Evolutionary conservation across 1,139 yeast genomes (phyloP).

Genomic region (Diutina rugosa): DNA sequence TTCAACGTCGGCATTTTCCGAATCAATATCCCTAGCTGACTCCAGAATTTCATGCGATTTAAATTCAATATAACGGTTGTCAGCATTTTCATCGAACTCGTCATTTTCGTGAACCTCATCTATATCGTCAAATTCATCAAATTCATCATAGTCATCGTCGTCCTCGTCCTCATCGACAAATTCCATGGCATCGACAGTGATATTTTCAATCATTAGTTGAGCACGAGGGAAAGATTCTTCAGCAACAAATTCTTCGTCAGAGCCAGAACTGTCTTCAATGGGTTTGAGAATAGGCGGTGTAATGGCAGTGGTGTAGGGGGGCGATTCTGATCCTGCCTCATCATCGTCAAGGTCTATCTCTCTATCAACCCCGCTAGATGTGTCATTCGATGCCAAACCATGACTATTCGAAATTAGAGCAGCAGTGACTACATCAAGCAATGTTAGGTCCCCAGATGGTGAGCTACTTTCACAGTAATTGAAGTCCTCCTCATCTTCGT

Average conservation of each 20-base stretch:
- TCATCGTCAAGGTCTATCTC: slow-evolving; percentile 3
- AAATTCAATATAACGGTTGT: slow-evolving; percentile 3
- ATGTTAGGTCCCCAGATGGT: too few relatives aligned
- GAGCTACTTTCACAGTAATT: neutral
- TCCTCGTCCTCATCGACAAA: neutral
- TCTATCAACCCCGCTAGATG: neutral
- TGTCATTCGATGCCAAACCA: neutral
- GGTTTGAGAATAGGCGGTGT: neutral
- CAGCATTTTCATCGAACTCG: slow-evolving; percentile 9
- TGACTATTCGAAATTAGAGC: too few relatives aligned
- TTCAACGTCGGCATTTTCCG: neutral
- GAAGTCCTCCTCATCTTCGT: slow-evolving; percentile 3
- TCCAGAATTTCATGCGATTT: neutral
- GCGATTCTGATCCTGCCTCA: neutral
- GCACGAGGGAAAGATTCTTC: neutral
- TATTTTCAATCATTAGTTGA: neutral
- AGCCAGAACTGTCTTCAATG: neutral
- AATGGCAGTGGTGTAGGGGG: neutral
- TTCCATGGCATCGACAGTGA: neutral
- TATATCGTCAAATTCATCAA: slow-evolving; percentile 3
- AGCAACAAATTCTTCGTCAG: slow-evolving; percentile 3
- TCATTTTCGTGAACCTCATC: slow-evolving; percentile 4
- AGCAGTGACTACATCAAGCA: too few relatives aligned
- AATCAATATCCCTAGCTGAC: neutral
- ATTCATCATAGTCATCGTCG: neutral